A percentile compares a stretch with the other conserved stretches of the same genome.
phyloP scores from a whole-genome alignment of 176 grass and related monocot genomes.

The Oryza longistaminata region DNA sequence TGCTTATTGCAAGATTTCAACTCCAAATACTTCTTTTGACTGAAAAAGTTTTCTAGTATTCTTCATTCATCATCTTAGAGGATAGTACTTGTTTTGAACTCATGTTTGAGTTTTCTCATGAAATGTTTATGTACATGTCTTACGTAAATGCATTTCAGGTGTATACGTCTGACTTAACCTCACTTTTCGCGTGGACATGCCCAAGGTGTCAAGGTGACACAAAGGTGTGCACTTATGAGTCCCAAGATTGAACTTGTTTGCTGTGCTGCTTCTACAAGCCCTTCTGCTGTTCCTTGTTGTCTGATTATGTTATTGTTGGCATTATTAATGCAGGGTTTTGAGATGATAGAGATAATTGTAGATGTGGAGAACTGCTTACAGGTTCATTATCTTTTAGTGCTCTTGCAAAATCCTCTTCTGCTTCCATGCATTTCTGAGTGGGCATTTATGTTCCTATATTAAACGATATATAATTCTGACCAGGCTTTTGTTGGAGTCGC shows the following conservation, averaged over 20 bases:
- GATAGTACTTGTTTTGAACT: neutral
- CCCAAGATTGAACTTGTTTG: neutral
- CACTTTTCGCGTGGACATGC: conserved; percentile 83
- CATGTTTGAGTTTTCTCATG: neutral
- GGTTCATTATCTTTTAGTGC: conserved; percentile 50
- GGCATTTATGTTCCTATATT: conserved; percentile 3
- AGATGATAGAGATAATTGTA: conserved; percentile 86
- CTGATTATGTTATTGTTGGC: neutral
- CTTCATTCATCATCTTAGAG: neutral
- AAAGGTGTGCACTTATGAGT: conserved; percentile 51
- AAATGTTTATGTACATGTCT: neutral
- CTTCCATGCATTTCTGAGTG: conserved; percentile 7
- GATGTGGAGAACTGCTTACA: conserved; percentile 90
- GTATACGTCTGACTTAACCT: conserved; percentile 78
- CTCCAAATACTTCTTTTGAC: conserved; percentile 3
- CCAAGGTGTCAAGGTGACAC: conserved; percentile 67
- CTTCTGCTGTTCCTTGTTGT: neutral
- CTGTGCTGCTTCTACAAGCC: neutral
- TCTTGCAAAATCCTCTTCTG: conserved; percentile 4
- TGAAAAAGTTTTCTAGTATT: neutral
- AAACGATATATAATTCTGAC: conserved; percentile 1
- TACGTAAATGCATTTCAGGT: conserved; percentile 62
- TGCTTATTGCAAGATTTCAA: neutral
- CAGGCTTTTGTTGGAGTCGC: conserved; percentile 93
- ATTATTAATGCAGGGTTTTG: conserved; percentile 65